These are phyloP conservation scores for Cetraspora pellucida DNA, from an alignment of 192 early-diverging fungal species.

Conservation along the genomic window DNA sequence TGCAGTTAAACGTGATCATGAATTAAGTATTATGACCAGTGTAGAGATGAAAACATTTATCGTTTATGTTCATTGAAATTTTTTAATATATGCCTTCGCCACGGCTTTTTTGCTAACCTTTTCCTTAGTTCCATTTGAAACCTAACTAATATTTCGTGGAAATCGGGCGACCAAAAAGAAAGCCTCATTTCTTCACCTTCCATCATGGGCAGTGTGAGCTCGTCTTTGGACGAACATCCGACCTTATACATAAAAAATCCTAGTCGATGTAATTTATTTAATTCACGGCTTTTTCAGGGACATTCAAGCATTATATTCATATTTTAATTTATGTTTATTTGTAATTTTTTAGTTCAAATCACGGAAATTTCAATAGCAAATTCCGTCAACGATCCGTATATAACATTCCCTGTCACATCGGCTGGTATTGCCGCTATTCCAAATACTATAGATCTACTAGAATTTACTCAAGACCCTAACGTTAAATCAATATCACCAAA, in stretches of 20 bases:
- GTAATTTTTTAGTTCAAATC: slow-evolving; percentile 20
- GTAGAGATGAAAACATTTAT: not conserved
- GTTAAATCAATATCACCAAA: slow-evolving; percentile 14
- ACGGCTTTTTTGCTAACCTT: not conserved
- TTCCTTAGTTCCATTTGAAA: not conserved
- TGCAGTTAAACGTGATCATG: too few relatives aligned
- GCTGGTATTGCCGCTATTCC: slow-evolving; percentile 21
- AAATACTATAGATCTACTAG: slow-evolving; percentile 31
- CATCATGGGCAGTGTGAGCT: slow-evolving; percentile 29
- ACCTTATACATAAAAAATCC: slow-evolving; percentile 28
- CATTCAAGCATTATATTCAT: not conserved
- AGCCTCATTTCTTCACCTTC: not conserved
- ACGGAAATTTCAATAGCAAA: slow-evolving; percentile 30
- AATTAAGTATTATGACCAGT: not conserved
- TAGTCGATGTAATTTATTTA: slow-evolving; percentile 21
- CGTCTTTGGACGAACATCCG: slow-evolving; percentile 27
- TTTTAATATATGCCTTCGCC: slow-evolving; percentile 7
- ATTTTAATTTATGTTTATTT: not conserved
- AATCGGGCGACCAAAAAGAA: not conserved
- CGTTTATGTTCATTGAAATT: not conserved
- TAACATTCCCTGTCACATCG: slow-evolving; percentile 21
- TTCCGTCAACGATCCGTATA: slow-evolving; percentile 22
- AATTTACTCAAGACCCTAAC: slow-evolving; percentile 30
- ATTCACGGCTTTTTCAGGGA: not conserved
- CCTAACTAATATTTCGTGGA: not conserved